Conservation (phyloP, 305 asterid species). For the Striga hermonthica region DNA sequence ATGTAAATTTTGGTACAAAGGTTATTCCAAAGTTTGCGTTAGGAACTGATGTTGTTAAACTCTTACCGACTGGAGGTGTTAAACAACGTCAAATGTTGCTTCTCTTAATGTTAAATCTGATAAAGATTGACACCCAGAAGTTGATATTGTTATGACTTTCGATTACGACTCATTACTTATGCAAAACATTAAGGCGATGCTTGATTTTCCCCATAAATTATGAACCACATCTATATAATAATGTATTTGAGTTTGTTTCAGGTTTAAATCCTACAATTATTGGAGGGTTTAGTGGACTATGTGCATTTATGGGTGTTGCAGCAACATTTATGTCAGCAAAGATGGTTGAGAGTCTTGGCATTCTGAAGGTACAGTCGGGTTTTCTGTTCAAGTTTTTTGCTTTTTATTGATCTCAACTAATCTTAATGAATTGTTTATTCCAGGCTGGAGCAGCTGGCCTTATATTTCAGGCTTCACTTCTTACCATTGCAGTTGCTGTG, state of each 20-base stretch:
- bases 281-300: constrained; percentile 90
- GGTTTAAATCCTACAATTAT: constrained; percentile 91
- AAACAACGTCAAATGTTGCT: constrained; percentile 2
- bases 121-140: constrained; percentile 8
- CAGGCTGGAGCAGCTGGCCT: constrained; percentile 99
- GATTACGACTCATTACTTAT: constrained; percentile 5
- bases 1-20: neutral
- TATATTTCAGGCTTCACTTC: constrained; percentile 83
- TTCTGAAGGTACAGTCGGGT: constrained; percentile 55
- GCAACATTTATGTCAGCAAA: constrained; percentile 86
- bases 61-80: constrained; percentile 18
- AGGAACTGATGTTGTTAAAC: constrained; percentile 7
- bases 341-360: constrained; percentile 77
- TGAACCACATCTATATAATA: constrained; percentile 18
- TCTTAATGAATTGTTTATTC: constrained; percentile 33
- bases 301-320: constrained; percentile 91
- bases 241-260: constrained; percentile 39
- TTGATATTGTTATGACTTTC: neutral
- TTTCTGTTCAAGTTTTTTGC: constrained; percentile 10
- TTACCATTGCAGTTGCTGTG: constrained; percentile 74
- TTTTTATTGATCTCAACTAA: constrained; percentile 19
- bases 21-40: neutral
- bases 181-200: constrained; percentile 5
- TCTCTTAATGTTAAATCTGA: neutral
- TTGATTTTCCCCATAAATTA: neutral